Evolutionary conservation across 1,284 basidiomycete genomes (phyloP).

Genomic region (Ganoderma sinense): DNA sequence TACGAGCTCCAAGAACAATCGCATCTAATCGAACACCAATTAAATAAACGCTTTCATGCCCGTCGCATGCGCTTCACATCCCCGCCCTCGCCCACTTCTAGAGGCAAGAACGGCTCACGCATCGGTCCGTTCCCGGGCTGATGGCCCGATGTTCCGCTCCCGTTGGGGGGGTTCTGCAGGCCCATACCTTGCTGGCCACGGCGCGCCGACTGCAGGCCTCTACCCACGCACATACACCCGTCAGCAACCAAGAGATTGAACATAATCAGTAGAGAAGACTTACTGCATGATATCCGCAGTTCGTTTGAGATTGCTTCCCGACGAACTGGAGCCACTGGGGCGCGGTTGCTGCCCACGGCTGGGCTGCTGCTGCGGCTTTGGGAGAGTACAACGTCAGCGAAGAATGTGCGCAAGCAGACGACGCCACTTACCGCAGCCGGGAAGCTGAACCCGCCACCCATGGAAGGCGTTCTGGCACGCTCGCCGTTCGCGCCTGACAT

Average conservation of each 20-base stretch:
- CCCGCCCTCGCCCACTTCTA: constrained; percentile 51
- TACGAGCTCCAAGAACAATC: background rate
- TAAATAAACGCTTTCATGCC: constrained; percentile 33
- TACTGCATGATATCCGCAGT: constrained; percentile 50
- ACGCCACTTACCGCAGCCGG: constrained; percentile 38
- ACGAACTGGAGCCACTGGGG: background rate
- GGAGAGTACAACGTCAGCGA: background rate
- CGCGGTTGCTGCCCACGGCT: constrained; percentile 3
- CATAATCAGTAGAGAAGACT: constrained; percentile 20
- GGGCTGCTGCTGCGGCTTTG: constrained; percentile 14
- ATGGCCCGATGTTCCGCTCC: constrained; percentile 3
- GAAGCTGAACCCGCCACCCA: constrained; percentile 64
- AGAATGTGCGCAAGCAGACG: no score
- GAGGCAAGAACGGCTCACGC: constrained; percentile 47
- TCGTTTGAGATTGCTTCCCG: constrained; percentile 43
- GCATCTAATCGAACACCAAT: background rate
- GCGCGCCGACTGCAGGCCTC: constrained; percentile 19
- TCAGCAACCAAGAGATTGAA: background rate
- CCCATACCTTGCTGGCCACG: constrained; percentile 51
- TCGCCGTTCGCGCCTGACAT: constrained; percentile 18
- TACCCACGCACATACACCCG: background rate
- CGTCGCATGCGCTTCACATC: constrained; percentile 57
- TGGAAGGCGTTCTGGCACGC: constrained; percentile 46
- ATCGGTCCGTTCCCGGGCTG: constrained; percentile 14
- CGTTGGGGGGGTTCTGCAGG: constrained; percentile 44